Base-by-base conservation (phyloP, 2,329 filamentous ascomycete species). In the Coleophoma cylindrospora region DNA sequence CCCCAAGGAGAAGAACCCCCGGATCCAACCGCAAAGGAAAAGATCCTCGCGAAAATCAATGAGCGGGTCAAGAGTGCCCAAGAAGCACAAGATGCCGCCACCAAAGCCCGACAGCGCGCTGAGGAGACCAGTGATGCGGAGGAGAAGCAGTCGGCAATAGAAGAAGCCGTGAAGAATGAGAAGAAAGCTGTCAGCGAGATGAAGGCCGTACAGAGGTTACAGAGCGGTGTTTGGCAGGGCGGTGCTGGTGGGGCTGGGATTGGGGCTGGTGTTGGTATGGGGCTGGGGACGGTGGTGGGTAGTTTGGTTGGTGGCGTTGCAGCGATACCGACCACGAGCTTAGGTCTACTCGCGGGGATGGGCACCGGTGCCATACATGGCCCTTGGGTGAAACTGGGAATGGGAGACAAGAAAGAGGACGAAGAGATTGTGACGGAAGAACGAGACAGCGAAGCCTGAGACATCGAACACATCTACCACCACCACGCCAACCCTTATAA, bases 181-280 rank as follows among this genome's bases (percentile, higher is more conserved):
- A 57, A 57, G 33, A 53, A 47, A 5, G 51, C 55, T 1, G 45
- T 44, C 11, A 89, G 84, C 45, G 87, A 87, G 56, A 79, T 80
- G 66, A 76, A 82, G 55, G 86, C 87, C 48, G 88, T 87, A 33
- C 80, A 78, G 61, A 47, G 58, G 32, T 27, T 61, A 21, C 59
- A 61, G 37, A 59, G 57, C 45, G 59, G 59, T 2, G 54, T 58
- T 17, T 61, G 58, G 59, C 59, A 61, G 48, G 59, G 59, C 3
- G 59, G 55, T 2, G 54, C 53, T 0, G 47, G 45, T 1, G 57
- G 57, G 8, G 55, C 54, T 19, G 57, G 57, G 3, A 57, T 59
- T 14, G 59, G 59, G 0, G 57, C 57, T 17, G 55, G 58, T 1
- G 46, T 59, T n/a, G 59, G 58, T 1, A 51, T 51, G 7, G 59